phyloP scores from a whole-genome alignment of 306 rosid genomes.

The Prunus mira region DNA sequence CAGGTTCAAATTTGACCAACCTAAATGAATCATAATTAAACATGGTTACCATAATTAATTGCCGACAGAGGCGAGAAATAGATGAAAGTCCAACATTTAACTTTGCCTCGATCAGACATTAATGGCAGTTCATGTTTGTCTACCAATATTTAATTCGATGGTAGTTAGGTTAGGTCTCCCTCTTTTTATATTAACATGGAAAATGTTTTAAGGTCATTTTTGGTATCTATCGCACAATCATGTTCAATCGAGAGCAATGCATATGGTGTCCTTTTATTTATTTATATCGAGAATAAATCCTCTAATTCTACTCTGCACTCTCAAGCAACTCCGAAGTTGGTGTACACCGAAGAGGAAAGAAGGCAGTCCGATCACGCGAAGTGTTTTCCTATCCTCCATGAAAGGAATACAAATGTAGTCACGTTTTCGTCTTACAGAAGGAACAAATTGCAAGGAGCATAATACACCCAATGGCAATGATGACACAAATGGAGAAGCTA shows the following conservation, averaged over 20 bases:
- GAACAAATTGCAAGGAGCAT: conserved; percentile 4
- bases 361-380: not conserved
- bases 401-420: not conserved
- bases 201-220: no score
- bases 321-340: no score
- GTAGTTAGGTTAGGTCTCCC: not conserved
- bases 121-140: not conserved
- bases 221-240: no score
- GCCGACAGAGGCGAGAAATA: not conserved
- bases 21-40: not conserved
- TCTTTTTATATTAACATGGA: no score
- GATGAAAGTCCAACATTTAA: not conserved
- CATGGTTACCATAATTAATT: not conserved
- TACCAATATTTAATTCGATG: not conserved
- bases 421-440: not conserved
- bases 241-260: no score
- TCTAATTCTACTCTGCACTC: no score
- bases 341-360: not conserved
- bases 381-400: not conserved
- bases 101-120: not conserved
- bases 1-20: not conserved
- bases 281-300: no score
- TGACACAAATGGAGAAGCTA: conserved; percentile 21
- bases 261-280: no score
- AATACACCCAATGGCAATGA: not conserved